Evolutionary conservation across 176 grass and related monocot genomes (phyloP), one percentile per base, ranked within the genome.

Genomic region (Chloris gayana): DNA sequence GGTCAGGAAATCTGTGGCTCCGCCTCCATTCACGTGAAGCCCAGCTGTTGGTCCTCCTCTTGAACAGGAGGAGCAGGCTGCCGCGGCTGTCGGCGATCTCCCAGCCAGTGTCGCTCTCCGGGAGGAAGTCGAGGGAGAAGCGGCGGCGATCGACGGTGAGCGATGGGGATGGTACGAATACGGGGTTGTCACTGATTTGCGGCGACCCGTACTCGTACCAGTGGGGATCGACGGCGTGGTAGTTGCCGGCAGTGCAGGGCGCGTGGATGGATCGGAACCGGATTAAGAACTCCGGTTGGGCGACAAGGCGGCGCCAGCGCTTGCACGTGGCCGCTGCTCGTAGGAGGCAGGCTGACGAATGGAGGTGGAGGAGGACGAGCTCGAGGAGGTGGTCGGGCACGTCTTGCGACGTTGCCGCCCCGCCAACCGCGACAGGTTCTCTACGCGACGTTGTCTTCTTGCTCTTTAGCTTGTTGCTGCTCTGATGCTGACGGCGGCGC

Each of bases 381-480:
- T 84, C 64, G 2, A 84, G 30, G 37, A 84, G 14, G 37, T 69
- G 63, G 63, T 69, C 64, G 13, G 82, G 82, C 49, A 84, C 7
- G 72, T 84, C 27, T 8, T 60, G 5, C 73, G 14, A 61, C 27
- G 38, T 66, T 38, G 50, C 21, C 5, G n/a, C n/a, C n/a, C n/a
- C n/a, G n/a, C 14, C 73, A 7, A 29, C 21, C 22, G 57, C 19
- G 1, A 9, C 9, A 4, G 22, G 21, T 37, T 37, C 3, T 18
- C 0, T 25, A 25, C 9, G 5, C 6, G 38, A 14, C 39, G 39
- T n/a, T n/a, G n/a, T 26, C 8, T 1, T 3, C 37, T 76, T 46
- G 58, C 15, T 45, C 74, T 63, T 76, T 14, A 24, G 37, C 9
- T 30, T 76, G 24, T 13, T 21, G 15, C 30, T 9, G 6, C 14